phyloP scores from a whole-genome alignment of 2,329 filamentous ascomycete species.

The Talaromyces verruculosus region DNA sequence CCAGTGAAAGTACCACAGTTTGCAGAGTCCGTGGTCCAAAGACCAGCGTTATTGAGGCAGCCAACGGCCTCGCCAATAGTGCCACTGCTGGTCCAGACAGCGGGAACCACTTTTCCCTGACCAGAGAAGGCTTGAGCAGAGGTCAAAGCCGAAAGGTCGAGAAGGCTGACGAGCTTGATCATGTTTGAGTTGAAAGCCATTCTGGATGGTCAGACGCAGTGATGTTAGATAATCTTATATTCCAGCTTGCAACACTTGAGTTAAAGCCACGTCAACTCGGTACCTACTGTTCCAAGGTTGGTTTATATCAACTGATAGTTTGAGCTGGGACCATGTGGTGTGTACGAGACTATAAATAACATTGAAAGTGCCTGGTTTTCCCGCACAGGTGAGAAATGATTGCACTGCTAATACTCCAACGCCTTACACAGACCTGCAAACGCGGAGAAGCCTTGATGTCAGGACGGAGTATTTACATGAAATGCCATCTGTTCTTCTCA shows the following conservation, averaged over 20 bases:
- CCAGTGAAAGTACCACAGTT: constrained; percentile 3
- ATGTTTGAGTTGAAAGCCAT: background rate
- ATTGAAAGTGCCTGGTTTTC: background rate
- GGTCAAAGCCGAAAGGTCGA: background rate
- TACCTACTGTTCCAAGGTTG: background rate
- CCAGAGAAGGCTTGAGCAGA: constrained; percentile 1
- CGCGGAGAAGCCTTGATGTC: background rate
- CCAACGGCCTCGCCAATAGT: background rate
- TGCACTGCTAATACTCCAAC: background rate
- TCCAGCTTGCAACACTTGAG: background rate
- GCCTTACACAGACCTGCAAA: background rate
- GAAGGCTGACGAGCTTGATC: background rate
- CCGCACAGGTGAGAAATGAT: background rate
- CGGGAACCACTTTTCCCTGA: background rate
- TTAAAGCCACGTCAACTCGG: background rate
- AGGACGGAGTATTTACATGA: background rate
- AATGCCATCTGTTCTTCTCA: background rate
- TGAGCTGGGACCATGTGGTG: background rate
- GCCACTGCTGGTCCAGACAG: background rate
- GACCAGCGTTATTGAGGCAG: background rate
- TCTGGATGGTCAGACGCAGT: background rate
- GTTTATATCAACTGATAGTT: background rate
- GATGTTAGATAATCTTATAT: background rate
- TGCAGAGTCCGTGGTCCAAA: background rate
- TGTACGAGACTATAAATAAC: background rate